Base-by-base conservation (phyloP, 495 filamentous ascomycete species). In the Terfezia boudieri region DNA sequence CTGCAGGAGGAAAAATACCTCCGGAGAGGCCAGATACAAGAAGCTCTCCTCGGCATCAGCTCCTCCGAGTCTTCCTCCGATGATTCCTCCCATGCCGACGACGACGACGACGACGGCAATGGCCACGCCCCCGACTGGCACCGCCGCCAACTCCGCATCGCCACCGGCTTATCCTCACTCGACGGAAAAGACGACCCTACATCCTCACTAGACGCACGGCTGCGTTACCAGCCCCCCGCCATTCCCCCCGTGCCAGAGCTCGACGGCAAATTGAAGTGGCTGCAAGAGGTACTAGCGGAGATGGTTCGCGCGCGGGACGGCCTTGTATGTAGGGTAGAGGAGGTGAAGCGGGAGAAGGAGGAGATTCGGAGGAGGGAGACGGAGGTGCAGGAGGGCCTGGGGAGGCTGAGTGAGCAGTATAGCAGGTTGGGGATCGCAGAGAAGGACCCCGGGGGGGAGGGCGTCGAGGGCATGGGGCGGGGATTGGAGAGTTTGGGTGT, bases 261-360 rank as follows among this genome's bases (percentile, higher is more conserved):
- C 14, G 17, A 26, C 49, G 14, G 22, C 55, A 35, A 16, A 38
- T 5, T 46, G 4, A 4, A 14, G 17, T 14, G 41, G 41, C 4
- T 72, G 68, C 68, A 35, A 37, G 23, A 46, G 43, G 20, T 54
- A 65, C 1, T 71, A 61, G 68, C 36, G 55, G 22, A 53, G 59
- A 16, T 37, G 63, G 22, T 55, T 51, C 14, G 57, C 56, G 8
- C 65, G 1, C 8, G 55, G 9, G 59, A 63, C 48, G 57, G 11
- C n/a, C 4, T 46, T 1, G 22, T 65, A 0, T 66, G 67, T 8
- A 41, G 57, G 0, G 63, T 69, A 14, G 50, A 67, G 9, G 59
- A 59, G 0, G 17, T 51, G 32, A 51, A 60, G 26, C 60, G 41
- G 41, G 41, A 46, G 41, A 46, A 59, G 35, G 56, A 58, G 4